Base-by-base conservation (phyloP, 352 stramenopile genomes). In the Globisporangium uncinulatum region DNA sequence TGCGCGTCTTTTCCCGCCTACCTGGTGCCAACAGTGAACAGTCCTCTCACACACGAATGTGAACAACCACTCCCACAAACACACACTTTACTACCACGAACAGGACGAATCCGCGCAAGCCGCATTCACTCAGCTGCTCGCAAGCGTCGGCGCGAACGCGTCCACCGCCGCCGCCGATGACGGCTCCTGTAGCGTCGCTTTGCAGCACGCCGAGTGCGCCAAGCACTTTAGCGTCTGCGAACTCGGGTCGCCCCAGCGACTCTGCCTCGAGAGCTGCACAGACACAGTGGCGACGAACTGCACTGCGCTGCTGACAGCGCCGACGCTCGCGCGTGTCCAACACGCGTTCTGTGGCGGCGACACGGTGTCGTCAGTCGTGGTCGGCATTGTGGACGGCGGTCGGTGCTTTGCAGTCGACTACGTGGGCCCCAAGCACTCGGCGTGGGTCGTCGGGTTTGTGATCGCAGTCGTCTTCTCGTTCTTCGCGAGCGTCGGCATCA, bases 391-490 rank as follows among this genome's bases (percentile, higher is more conserved):
- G n/a, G 69, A 78, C 52, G 69, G 73, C 6, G 73, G 64, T 45
- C 88, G 91, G 62, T 94, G 83, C 68, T 89, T 94, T 52, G 59
- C 76, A 13, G 70, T 64, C 5, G 64, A 77, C 37, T 91, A 94
- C 55, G 58, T 70, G n/a, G 83, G 81, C 9, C 78, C 82, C 0
- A 70, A 82, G 55, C 76, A 71, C 51, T 74, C 70, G n/a, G 66
- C 76, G 21, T 94, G 84, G 84, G 57, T 94, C n/a, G 76, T 83
- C 11, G 84, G 84, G 2, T 94, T 94, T 42, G 63, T 66, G 2
- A 94, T 94, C 59, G 79, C 84, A 4, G 75, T 94, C 17, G 76
- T 91, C 17, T 94, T 94, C 59, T 91, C 80, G 2, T 91, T 94
- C 52, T 66, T 94, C 19, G 79, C 78, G 3, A 90, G 78, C 55